These are phyloP conservation scores for Diaporthe vexans DNA, from an alignment of 2,329 filamentous ascomycete species.

Conservation along the genomic window DNA sequence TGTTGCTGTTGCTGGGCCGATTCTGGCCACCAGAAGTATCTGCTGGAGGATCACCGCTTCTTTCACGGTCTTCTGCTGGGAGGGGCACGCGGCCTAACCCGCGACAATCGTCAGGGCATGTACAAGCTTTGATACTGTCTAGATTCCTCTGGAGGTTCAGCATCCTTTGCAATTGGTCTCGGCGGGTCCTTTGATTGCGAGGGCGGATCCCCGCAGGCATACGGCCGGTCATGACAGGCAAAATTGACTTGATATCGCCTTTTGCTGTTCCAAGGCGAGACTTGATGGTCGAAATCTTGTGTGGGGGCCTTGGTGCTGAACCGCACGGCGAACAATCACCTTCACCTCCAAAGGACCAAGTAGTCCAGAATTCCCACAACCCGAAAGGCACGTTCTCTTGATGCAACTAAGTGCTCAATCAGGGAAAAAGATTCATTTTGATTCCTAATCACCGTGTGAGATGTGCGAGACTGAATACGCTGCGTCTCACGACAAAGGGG, in stretches of 20 bases:
- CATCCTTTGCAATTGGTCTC: neutral
- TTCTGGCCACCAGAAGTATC: no score
- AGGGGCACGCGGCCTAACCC: neutral
- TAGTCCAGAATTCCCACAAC: neutral
- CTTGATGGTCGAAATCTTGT: no score
- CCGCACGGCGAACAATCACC: neutral
- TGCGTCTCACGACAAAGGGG: neutral
- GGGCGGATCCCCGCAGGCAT: neutral
- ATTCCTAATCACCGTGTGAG: neutral
- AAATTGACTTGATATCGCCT: neutral
- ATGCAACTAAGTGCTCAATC: neutral
- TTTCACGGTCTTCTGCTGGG: neutral
- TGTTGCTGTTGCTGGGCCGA: no score
- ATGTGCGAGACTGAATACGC: neutral
- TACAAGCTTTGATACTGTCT: neutral
- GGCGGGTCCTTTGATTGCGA: neutral
- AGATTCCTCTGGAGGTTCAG: neutral
- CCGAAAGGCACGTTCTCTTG: neutral
- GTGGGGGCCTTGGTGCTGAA: neutral
- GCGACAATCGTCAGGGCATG: constrained; percentile 5
- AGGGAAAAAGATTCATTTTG: neutral
- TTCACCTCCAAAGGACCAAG: neutral
- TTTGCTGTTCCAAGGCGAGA: neutral
- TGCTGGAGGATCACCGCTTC: neutral
- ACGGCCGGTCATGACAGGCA: constrained; percentile 2